These are phyloP conservation scores for Coemansia brasiliensis DNA, from an alignment of 192 early-diverging fungal genomes.

Conservation along the genomic window DNA sequence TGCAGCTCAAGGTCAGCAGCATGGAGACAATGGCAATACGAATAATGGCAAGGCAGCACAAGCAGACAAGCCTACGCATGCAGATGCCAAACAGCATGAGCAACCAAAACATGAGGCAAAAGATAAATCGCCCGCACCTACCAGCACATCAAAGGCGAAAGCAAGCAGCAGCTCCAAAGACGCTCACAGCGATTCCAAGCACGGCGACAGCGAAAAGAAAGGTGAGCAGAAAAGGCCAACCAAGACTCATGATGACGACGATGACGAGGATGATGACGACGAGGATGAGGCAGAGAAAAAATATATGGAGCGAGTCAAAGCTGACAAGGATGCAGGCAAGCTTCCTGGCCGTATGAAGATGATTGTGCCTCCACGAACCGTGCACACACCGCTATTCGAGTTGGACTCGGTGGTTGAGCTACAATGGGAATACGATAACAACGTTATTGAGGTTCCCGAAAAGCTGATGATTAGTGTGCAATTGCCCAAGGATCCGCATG, in stretches of 20 bases:
- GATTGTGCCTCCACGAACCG: constrained; percentile 50
- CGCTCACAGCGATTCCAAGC: constrained; percentile 7
- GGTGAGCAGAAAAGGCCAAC: constrained; percentile 22
- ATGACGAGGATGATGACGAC: constrained; percentile 25
- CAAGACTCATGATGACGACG: constrained; percentile 34
- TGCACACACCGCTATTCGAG: constrained; percentile 54
- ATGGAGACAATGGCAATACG: neutral
- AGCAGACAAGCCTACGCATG: constrained; percentile 12
- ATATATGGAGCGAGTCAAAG: constrained; percentile 49
- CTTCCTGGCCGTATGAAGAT: constrained; percentile 54
- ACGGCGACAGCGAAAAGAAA: constrained; percentile 39
- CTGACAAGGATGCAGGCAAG: constrained; percentile 49
- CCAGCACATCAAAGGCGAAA: constrained; percentile 4
- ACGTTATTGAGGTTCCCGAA: constrained; percentile 50
- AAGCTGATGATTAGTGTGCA: constrained; percentile 56
- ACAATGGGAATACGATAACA: constrained; percentile 56
- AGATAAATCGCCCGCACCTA: constrained; percentile 6
- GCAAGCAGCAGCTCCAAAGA: neutral
- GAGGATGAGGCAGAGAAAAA: constrained; percentile 32
- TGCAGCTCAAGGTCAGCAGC: constrained; percentile 6
- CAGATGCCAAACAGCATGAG: constrained; percentile 13
- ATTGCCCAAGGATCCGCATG: constrained; percentile 50
- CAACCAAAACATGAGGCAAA: constrained; percentile 7
- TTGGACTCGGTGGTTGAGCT: constrained; percentile 53
- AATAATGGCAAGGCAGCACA: neutral